Percentiles rank a stretch among this genome's conserved stretches.
These are phyloP conservation scores for Apiosordaria backusii DNA, from an alignment of 495 filamentous ascomycete genomes.

Conservation along the genomic window DNA sequence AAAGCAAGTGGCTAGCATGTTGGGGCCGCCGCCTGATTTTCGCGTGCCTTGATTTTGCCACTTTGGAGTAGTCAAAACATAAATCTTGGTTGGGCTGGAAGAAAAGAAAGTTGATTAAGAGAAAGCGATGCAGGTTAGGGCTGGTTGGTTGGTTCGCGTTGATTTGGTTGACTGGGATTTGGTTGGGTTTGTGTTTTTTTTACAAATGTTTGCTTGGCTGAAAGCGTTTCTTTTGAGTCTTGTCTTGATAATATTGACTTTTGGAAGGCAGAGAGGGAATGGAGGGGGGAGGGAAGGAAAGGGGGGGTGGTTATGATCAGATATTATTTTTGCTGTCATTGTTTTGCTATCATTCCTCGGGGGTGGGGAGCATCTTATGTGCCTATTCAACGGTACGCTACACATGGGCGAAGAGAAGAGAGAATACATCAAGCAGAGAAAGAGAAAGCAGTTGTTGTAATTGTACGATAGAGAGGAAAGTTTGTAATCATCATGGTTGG, in stretches of 20 bases:
- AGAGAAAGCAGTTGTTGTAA: neutral
- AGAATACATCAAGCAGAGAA: neutral
- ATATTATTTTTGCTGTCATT: neutral
- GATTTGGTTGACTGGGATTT: neutral
- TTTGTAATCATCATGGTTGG: neutral
- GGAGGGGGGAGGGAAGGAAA: neutral
- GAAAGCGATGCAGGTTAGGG: neutral
- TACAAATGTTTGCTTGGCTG: slow-evolving; percentile 1
- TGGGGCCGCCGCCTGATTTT: slow-evolving; percentile 36
- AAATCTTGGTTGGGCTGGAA: neutral
- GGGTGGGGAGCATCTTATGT: too few relatives aligned
- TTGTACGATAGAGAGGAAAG: neutral
- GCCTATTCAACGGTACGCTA: too few relatives aligned
- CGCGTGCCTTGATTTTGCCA: slow-evolving; percentile 12
- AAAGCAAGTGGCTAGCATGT: slow-evolving; percentile 73
- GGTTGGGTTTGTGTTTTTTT: slow-evolving; percentile 5
- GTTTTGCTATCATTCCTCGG: too few relatives aligned
- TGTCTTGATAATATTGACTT: neutral
- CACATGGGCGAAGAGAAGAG: too few relatives aligned
- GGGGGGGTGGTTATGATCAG: neutral
- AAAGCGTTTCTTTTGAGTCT: neutral
- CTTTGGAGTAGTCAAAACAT: neutral
- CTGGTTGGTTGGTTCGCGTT: too few relatives aligned
- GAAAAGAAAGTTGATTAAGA: neutral
- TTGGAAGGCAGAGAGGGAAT: neutral